Percentiles rank a stretch among this genome's conserved stretches.
Evolutionary conservation across 495 filamentous ascomycete species (phyloP).

Genomic region (Coniosporium apollinis): DNA sequence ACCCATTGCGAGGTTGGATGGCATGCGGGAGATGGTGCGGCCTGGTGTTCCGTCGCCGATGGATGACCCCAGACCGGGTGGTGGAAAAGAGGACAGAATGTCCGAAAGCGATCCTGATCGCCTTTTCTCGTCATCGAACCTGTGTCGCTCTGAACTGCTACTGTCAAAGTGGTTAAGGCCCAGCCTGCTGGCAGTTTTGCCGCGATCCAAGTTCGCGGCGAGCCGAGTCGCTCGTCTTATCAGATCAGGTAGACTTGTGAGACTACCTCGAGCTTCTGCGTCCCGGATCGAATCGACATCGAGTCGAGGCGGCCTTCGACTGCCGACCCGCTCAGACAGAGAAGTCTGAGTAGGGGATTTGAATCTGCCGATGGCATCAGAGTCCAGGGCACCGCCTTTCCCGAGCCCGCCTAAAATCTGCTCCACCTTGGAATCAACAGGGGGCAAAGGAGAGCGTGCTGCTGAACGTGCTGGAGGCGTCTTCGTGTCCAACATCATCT

Average conservation of each 20-base stretch:
- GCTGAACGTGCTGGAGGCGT: neutral
- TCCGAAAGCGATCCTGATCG: slow-evolving; percentile 62
- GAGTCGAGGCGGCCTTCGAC: slow-evolving; percentile 52
- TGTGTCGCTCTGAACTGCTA: neutral
- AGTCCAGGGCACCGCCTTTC: slow-evolving; percentile 20
- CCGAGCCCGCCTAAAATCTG: slow-evolving; percentile 19
- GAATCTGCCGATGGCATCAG: slow-evolving; percentile 9
- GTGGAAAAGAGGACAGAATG: slow-evolving; percentile 83
- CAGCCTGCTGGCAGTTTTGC: slow-evolving; percentile 61
- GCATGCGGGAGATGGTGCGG: slow-evolving; percentile 6
- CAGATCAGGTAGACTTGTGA: slow-evolving; percentile 82
- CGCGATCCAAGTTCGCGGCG: slow-evolving; percentile 75
- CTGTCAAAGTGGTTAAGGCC: slow-evolving; percentile 19
- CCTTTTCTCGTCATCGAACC: slow-evolving; percentile 11
- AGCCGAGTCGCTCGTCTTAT: slow-evolving; percentile 77
- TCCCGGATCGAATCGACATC: slow-evolving; percentile 65
- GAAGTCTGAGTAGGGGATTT: slow-evolving; percentile 4
- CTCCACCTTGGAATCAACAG: slow-evolving; percentile 14
- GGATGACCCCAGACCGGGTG: slow-evolving; percentile 37
- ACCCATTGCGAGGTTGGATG: too few species aligned
- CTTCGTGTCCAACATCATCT: neutral
- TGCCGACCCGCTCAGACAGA: slow-evolving; percentile 23
- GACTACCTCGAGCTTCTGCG: slow-evolving; percentile 66
- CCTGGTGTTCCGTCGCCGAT: too few species aligned
- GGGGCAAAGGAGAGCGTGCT: slow-evolving; percentile 5